A percentile compares a stretch with the other conserved stretches of the same genome.
phyloP scores from a whole-genome alignment of 768 basidiomycete genomes.

The Boletus rex-veris region DNA sequence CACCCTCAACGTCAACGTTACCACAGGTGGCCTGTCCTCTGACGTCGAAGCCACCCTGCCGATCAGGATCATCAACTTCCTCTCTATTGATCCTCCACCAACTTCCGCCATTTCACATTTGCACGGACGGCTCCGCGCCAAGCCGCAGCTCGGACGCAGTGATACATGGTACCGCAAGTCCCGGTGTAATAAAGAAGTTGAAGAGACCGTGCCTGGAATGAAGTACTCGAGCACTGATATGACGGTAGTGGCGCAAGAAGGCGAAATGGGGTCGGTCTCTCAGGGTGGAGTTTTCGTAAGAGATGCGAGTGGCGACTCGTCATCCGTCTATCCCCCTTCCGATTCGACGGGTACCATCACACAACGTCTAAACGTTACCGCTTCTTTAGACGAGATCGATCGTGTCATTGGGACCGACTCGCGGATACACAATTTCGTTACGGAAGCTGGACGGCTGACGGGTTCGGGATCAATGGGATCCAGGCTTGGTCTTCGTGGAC shows the following conservation, averaged over 20 bases:
- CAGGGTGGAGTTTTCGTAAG: constrained; percentile 1
- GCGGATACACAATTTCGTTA: constrained; percentile 25
- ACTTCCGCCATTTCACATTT: constrained; percentile 27
- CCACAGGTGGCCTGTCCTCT: constrained; percentile 54
- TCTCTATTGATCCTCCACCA: constrained; percentile 82
- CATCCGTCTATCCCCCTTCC: constrained; percentile 26
- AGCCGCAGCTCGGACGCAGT: constrained; percentile 24
- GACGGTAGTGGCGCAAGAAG: constrained; percentile 26
- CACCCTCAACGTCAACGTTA: constrained; percentile 59
- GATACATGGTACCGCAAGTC: constrained; percentile 32
- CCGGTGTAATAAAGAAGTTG: constrained; percentile 13
- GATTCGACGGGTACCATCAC: constrained; percentile 25
- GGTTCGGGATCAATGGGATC: constrained; percentile 16
- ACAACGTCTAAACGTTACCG: constrained; percentile 10
- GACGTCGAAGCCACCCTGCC: constrained; percentile 73
- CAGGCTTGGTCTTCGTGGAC: constrained; percentile 15
- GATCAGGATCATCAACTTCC: constrained; percentile 73
- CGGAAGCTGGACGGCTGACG: constrained; percentile 17
- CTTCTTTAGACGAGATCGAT: constrained; percentile 30
- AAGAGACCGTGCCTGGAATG: constrained; percentile 33
- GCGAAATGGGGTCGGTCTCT: constrained; percentile 8
- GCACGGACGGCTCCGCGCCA: constrained; percentile 18
- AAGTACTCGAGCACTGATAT: constrained; percentile 28
- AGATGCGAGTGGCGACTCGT: constrained; percentile 18
- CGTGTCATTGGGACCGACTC: constrained; percentile 19